Evolutionary conservation across 2,329 filamentous ascomycete genomes (phyloP).

Genomic region (Dendrostoma leiphaemia): DNA sequence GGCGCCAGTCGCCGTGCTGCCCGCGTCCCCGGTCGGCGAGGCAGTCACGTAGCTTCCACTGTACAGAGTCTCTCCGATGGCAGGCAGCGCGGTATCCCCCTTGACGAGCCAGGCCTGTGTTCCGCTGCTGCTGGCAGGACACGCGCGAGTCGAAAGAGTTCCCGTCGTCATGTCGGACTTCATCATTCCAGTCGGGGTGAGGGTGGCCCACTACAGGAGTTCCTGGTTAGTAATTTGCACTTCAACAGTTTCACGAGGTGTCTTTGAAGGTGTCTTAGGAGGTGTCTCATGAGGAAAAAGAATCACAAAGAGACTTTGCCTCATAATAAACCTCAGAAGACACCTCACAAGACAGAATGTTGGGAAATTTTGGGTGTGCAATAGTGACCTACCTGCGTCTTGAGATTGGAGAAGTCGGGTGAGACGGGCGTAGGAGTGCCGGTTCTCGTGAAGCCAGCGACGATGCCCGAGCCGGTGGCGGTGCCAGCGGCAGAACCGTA

Average conservation of each 20-base stretch:
- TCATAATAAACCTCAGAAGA: no score
- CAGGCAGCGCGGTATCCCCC: constrained; percentile 67
- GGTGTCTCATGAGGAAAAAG: no score
- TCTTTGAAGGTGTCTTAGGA: no score
- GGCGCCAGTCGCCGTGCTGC: constrained; percentile 25
- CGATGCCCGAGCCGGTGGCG: constrained; percentile 51
- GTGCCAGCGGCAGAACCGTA: constrained; percentile 63
- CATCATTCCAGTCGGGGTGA: constrained; percentile 67
- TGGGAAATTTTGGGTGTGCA: no score
- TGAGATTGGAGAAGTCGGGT: constrained; percentile 78
- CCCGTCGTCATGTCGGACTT: constrained; percentile 61
- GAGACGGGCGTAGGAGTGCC: constrained; percentile 71
- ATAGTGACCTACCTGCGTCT: no score
- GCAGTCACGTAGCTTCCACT: constrained; percentile 25
- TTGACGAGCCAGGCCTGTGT: constrained; percentile 67
- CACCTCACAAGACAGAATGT: no score
- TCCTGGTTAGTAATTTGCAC: no score
- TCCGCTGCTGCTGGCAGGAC: constrained; percentile 65
- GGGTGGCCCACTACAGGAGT: constrained; percentile 74
- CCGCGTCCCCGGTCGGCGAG: constrained; percentile 19
- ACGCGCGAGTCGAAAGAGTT: constrained; percentile 61
- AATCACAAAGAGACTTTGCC: no score
- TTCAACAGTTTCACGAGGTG: no score
- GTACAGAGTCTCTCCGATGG: constrained; percentile 54
- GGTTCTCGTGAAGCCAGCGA: constrained; percentile 66